phyloP scores from a whole-genome alignment of 306 rosid genomes.

The Glycine tomentella region DNA sequence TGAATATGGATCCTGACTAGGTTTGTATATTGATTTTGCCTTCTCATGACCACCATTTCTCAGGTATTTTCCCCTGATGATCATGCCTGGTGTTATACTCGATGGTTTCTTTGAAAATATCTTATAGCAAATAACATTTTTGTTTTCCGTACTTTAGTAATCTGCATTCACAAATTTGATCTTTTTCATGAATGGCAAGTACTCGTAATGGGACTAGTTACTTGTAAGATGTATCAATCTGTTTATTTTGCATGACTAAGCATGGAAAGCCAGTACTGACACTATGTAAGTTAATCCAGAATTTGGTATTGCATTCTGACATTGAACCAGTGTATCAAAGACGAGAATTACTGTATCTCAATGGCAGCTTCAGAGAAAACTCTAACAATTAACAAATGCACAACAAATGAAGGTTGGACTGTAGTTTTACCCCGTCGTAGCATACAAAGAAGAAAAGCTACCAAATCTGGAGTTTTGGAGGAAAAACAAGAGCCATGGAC shows the following conservation, averaged over 20 bases:
- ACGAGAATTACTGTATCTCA: too few species aligned
- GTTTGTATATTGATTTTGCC: neutral
- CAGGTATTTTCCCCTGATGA: neutral
- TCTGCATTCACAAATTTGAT: neutral
- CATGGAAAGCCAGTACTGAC: too few species aligned
- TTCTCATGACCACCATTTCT: neutral
- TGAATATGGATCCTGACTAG: neutral
- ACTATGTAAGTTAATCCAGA: too few species aligned
- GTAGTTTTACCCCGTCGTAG: too few species aligned
- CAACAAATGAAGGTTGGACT: too few species aligned
- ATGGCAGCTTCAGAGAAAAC: too few species aligned
- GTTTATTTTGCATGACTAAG: neutral
- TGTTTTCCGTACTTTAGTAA: neutral
- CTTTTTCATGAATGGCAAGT: slow-evolving; percentile 12
- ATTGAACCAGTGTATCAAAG: too few species aligned
- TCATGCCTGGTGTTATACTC: neutral
- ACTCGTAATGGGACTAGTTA: slow-evolving; percentile 6
- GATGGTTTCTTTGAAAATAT: neutral
- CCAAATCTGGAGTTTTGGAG: too few species aligned
- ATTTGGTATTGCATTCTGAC: too few species aligned
- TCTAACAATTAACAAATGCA: too few species aligned
- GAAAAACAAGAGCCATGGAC: too few species aligned
- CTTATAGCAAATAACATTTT: neutral
- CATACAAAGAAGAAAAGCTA: too few species aligned
- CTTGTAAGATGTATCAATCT: neutral